Evolutionary conservation across 75 land plant species (phyloP), one percentile per base, ranked within the genome.

Genomic region (Sequoia sempervirens): DNA sequence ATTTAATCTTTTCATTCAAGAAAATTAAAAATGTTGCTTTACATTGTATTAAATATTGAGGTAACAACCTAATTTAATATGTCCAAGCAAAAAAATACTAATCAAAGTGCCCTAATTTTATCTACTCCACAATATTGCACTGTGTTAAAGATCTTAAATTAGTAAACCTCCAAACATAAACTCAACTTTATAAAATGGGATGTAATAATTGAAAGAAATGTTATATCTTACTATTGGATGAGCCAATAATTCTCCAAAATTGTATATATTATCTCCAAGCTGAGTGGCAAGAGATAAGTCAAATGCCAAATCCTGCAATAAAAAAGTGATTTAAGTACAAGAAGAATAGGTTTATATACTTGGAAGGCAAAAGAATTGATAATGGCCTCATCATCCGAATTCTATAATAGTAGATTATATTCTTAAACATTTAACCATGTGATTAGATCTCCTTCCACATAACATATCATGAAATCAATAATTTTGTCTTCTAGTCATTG

Each of bases 171-270:
- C 50, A 41, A 78, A n/a, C 52, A 45, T 32, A n/a, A 78, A 26
- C 50, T 12, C 3, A 43, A 23, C 45, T 23, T n/a, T 45, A n/a
- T 26, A 3, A 68, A 72, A 36, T 2, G 26, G 43, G 12, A 36
- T 11, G 28, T 11, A 45, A 43, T 11, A 53, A 10, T 54, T 40
- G 6, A 30, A 4, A 81, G 43, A 58, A 26, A 53, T 45, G 15
- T 26, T 56, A 12, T 23, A 78, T 52, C 94, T 94, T 94, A 97
- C 98, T 85, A 97, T 97, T 45, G 99, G 98, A 84, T 97, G 99
- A 12, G 96, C 98, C 56, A 97, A 91, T 73, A 97, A 86, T 87
- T 97, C 99, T 66, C 99, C 99, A 88, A 97, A 97, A 85, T 97
- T 97, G 90, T 97, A 97, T 64, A 97, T 97, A 58, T 96, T 94